Conservation (phyloP, 306 rosid genomes). For the Cercis canadensis region DNA sequence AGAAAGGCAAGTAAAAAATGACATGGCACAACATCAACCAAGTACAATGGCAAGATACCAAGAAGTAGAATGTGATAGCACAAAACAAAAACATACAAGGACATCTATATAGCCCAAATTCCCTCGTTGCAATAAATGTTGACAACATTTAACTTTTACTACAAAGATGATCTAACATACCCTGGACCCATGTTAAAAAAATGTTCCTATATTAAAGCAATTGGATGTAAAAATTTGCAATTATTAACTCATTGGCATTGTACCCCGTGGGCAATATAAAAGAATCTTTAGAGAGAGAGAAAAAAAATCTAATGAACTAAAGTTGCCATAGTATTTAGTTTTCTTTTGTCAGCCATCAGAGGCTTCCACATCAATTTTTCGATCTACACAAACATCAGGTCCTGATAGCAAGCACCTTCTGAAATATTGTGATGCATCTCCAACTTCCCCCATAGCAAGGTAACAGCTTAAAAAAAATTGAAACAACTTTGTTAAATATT, state of each 20-base stretch:
- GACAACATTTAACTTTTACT: not conserved
- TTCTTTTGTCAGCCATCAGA: conserved; percentile 85
- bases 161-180: conserved; percentile 3
- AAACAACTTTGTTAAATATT: too few species aligned
- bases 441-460: conserved; percentile 91
- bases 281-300: not conserved
- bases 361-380: conserved; percentile 85
- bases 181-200: not conserved
- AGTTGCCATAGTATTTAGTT: conserved; percentile 24
- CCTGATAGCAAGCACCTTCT: conserved; percentile 85
- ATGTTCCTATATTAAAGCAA: not conserved
- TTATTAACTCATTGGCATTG: conserved; percentile 9
- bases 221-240: conserved; percentile 15
- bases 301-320: too few species aligned
- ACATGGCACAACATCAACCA: not conserved
- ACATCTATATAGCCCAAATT: not conserved
- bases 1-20: not conserved
- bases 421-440: conserved; percentile 70
- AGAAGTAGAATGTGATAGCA: conserved; percentile 18
- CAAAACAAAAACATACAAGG: conserved; percentile 23
- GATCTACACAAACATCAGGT: conserved; percentile 76
- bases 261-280: conserved; percentile 33
- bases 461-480: conserved; percentile 71
- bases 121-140: not conserved
- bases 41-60: not conserved